A percentile compares a stretch with the other conserved stretches of the same genome.
These are phyloP conservation scores for Astrocystis sublimbata DNA, from an alignment of 495 filamentous ascomycete species.

Conservation along the genomic window DNA sequence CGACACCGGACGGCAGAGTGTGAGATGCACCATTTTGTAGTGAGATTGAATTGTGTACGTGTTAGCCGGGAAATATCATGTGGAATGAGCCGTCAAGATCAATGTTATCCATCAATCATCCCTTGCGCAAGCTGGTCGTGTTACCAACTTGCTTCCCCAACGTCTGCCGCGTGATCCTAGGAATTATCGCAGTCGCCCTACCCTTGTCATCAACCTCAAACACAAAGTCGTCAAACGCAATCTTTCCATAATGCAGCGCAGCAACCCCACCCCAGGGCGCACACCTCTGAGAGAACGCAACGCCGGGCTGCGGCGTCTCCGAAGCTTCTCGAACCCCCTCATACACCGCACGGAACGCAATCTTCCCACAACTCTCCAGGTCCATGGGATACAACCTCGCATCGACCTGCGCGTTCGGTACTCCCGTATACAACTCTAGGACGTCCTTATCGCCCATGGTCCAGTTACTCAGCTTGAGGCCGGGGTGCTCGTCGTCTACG, in stretches of 20 bases:
- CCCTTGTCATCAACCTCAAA: neutral
- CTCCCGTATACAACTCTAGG: neutral
- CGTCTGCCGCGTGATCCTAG: neutral
- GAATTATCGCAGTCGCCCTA: neutral
- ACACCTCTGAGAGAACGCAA: neutral
- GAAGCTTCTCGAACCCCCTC: neutral
- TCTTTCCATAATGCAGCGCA: neutral
- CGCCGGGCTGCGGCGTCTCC: neutral
- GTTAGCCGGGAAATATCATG: no score
- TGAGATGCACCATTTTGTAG: no score
- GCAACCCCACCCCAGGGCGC: neutral
- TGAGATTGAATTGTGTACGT: no score
- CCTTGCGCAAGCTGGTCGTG: no score
- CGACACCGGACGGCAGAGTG: no score
- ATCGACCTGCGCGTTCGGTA: neutral
- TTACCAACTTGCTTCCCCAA: no score
- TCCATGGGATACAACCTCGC: neutral
- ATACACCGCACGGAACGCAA: neutral
- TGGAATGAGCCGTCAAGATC: no score
- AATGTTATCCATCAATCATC: no score
- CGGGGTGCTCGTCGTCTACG: neutral
- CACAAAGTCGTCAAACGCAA: neutral
- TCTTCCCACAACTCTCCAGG: neutral
- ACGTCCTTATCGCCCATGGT: neutral
- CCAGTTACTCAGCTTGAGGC: neutral